These are phyloP conservation scores for Trypanosoma melophagium DNA, from an alignment of 208 protist genomes.

Conservation along the genomic window DNA sequence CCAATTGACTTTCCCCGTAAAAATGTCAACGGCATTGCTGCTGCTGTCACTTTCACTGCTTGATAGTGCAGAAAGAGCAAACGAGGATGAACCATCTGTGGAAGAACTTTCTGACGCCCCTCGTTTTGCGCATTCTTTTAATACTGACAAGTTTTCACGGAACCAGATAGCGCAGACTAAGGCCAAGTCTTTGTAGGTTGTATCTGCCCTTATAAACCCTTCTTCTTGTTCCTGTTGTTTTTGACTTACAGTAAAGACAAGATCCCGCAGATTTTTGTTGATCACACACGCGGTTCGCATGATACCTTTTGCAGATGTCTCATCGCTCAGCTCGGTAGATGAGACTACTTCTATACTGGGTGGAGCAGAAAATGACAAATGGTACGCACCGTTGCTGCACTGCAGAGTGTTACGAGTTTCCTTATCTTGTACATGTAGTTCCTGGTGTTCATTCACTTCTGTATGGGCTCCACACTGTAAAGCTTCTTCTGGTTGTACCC, in stretches of 20 bases:
- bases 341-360: neutral
- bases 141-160: too few species aligned
- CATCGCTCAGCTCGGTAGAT: neutral
- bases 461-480: too few species aligned
- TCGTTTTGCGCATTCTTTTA: too few species aligned
- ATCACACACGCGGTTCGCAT: neutral
- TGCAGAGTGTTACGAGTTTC: too few species aligned
- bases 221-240: neutral
- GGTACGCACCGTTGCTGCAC: too few species aligned
- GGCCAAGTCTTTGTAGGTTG: neutral
- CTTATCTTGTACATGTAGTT: too few species aligned
- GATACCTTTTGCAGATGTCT: neutral
- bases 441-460: too few species aligned
- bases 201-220: neutral
- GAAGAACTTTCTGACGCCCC: neutral
- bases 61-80: neutral
- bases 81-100: neutral
- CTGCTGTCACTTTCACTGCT: neutral
- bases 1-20: neutral
- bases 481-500: too few species aligned
- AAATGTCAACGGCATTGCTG: neutral
- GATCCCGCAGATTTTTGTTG: conserved; percentile 8
- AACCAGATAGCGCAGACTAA: too few species aligned
- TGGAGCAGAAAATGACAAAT: conserved; percentile 4
- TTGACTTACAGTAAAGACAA: conserved; percentile 11